Base-by-base conservation (phyloP, 106 monocot species). In the Dioscorea alata region DNA sequence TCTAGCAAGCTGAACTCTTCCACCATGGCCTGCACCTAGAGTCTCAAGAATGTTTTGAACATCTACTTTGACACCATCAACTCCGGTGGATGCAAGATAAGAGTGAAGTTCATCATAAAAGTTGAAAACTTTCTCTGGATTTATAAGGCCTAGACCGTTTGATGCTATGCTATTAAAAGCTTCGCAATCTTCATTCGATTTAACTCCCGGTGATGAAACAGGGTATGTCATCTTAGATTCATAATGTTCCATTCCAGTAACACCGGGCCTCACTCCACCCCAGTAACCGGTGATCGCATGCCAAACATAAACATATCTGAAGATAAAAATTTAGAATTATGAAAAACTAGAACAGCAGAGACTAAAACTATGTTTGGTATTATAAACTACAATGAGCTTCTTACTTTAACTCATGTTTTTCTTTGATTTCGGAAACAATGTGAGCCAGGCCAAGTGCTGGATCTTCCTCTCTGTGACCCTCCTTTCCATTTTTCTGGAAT, bases 241-340 rank as follows among this genome's bases (percentile, higher is more conserved):
- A 31, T 88, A 93, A 51, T 86, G 78, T 50, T 93, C 82, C 85
- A 93, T 88, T 62, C 50, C 85, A 6, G 62, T 28, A 21, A 66
- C 64, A 17, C 69, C 80, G 4, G 92, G 88, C 56, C 66, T 83
- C 49, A 88, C 85, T 57, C 92, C 88, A 61, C 92, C 85, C 92
- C 92, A 93, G 76, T 93, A 88, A 4, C 92, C 88, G 19, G 82
- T 69, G 12, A 93, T 81, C 13, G 88, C 88, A 58, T 88, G 92
- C 85, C 92, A 92, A 63, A 88, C 80, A 65, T 85, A 92, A 33
- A 84, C 78, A 71, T 83, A 80, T 33, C 91, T 87, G 66, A 48
- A 51, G 59, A 24, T 8, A 17, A 61, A 51, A 42, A 42, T 6
- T 42, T 5, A 42, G 42, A 10, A 42, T 42, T 6, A 42, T 42